Evolutionary conservation across 1,284 basidiomycete genomes (phyloP).

Genomic region (Naganishia sp.): DNA sequence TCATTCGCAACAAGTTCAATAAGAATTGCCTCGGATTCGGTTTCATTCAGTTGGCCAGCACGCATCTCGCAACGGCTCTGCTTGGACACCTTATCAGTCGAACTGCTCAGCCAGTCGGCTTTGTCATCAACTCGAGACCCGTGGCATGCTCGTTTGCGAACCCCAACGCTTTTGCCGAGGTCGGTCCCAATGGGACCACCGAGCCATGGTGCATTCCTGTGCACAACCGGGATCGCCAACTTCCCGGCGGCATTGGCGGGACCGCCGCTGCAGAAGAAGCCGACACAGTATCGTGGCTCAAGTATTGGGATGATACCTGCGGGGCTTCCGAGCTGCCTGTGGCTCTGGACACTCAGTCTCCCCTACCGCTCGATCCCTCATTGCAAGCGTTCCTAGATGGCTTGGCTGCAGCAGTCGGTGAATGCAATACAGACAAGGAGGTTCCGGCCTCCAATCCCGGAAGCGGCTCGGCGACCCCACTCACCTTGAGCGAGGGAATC

Average conservation of each 20-base stretch:
- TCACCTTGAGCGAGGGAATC: conserved; percentile 6
- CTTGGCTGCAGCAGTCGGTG: background rate
- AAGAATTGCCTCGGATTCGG: conserved; percentile 85
- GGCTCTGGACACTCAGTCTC: background rate
- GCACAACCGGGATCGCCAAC: conserved; percentile 65
- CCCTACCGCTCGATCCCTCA: conserved; percentile 8
- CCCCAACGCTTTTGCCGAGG: conserved; percentile 76
- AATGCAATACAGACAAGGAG: conserved; percentile 2
- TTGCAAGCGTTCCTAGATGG: conserved; percentile 25
- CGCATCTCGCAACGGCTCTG: conserved; percentile 67
- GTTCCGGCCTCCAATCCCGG: background rate
- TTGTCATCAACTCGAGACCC: conserved; percentile 78
- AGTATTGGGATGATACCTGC: conserved; percentile 74
- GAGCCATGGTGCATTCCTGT: conserved; percentile 47
- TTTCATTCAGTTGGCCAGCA: conserved; percentile 84
- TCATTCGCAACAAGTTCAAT: conserved; percentile 81
- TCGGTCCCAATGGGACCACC: conserved; percentile 36
- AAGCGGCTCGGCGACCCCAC: conserved; percentile 10
- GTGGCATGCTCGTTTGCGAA: conserved; percentile 87
- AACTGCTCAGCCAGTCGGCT: conserved; percentile 78
- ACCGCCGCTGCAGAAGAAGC: conserved; percentile 38
- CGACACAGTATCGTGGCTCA: conserved; percentile 58
- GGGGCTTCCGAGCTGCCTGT: conserved; percentile 30
- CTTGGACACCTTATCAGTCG: conserved; percentile 78
- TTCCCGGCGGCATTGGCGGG: conserved; percentile 37